A percentile compares a stretch with the other conserved stretches of the same genome.
Evolutionary conservation across 192 early-diverging fungal species (phyloP).

Genomic region (Mortierella alpina): DNA sequence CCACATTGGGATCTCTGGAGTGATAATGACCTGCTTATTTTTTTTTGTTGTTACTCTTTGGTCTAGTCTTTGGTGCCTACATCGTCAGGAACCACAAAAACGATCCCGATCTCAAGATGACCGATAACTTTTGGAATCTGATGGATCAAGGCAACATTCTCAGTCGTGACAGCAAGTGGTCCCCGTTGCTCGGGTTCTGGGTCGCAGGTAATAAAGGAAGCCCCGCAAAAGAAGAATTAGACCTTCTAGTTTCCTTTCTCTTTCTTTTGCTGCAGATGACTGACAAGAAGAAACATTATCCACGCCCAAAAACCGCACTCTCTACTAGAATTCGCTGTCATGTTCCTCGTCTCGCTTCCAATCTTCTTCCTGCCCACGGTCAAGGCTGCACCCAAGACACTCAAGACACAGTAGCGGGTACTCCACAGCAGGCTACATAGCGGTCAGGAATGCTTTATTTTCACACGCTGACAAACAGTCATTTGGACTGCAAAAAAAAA

Average conservation of each 20-base stretch:
- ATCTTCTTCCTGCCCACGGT: constrained; percentile 33
- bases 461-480: too few species aligned
- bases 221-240: not conserved
- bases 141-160: constrained; percentile 35
- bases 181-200: constrained; percentile 46
- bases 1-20: not conserved
- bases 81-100: constrained; percentile 17
- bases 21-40: not conserved
- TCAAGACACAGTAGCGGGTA: constrained; percentile 31
- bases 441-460: too few species aligned
- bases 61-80: constrained; percentile 35
- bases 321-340: constrained; percentile 34
- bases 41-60: not conserved
- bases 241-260: not conserved
- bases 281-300: not conserved
- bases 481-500: too few species aligned
- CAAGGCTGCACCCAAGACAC: constrained; percentile 12
- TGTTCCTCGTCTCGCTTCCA: constrained; percentile 37
- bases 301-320: not conserved
- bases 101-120: not conserved
- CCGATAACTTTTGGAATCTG: constrained; percentile 18
- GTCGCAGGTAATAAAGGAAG: constrained; percentile 28
- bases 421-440: too few species aligned
- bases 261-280: not conserved
- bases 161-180: constrained; percentile 43